Evolutionary conservation across 192 early-diverging fungal genomes (phyloP).

Genomic region (Entrophospora sp.): DNA sequence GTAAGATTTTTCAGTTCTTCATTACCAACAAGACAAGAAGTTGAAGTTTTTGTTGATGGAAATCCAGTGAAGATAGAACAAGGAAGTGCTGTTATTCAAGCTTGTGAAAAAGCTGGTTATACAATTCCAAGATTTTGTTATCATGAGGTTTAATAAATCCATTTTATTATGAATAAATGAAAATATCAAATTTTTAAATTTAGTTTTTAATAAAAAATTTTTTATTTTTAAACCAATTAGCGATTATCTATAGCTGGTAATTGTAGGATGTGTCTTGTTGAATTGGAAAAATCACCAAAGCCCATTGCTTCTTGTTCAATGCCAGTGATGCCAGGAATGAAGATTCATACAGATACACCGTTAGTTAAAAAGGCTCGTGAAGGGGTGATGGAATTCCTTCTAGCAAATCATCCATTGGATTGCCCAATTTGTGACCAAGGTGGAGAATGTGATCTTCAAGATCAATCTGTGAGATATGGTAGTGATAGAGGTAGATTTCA

Average conservation of each 20-base stretch:
- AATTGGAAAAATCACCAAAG: conserved; percentile 94
- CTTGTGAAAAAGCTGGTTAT: conserved; percentile 91
- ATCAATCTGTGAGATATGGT: conserved; percentile 95
- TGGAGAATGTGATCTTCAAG: conserved; percentile 98
- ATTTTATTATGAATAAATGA: not conserved
- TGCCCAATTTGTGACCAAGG: conserved; percentile 99
- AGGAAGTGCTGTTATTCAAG: conserved; percentile 94
- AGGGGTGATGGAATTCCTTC: conserved; percentile 87
- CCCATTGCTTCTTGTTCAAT: conserved; percentile 94
- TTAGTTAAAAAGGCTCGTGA: conserved; percentile 95
- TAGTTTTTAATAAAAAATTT: conserved; percentile 26
- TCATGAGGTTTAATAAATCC: conserved; percentile 25
- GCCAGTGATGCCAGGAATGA: conserved; percentile 97
- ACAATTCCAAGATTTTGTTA: conserved; percentile 75
- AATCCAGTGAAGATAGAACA: conserved; percentile 83
- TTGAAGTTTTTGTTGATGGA: conserved; percentile 87
- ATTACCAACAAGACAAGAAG: conserved; percentile 47
- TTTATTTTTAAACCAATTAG: conserved; percentile 75
- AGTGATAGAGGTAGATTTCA: conserved; percentile 84
- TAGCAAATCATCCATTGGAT: conserved; percentile 97
- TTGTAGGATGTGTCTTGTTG: conserved; percentile 99
- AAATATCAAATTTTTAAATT: not conserved
- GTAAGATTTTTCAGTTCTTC: conserved; percentile 37
- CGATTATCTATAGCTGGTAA: conserved; percentile 95
- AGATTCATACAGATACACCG: conserved; percentile 88